These are phyloP conservation scores for Suillus discolor DNA, from an alignment of 768 basidiomycete genomes.

Conservation along the genomic window DNA sequence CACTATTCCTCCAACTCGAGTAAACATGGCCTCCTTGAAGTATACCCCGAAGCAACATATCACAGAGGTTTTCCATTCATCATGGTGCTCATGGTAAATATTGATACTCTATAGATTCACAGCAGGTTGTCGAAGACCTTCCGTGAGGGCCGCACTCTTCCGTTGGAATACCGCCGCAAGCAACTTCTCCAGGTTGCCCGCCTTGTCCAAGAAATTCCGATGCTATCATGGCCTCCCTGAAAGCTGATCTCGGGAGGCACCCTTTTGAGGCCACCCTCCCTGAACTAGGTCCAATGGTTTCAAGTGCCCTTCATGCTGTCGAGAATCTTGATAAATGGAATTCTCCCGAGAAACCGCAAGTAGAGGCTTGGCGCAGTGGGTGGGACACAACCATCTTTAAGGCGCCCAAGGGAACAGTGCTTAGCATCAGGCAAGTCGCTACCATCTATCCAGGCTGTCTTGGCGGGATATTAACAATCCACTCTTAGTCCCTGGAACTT, in stretches of 20 bases:
- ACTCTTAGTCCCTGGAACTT: constrained; percentile 62
- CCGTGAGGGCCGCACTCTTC: constrained; percentile 42
- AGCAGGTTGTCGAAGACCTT: constrained; percentile 44
- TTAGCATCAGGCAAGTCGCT: constrained; percentile 52
- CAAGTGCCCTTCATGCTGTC: constrained; percentile 42
- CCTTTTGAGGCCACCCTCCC: constrained; percentile 17
- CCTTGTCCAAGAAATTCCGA: constrained; percentile 61
- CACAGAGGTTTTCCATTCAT: constrained; percentile 1
- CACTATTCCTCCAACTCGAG: too few species aligned
- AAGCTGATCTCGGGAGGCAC: constrained; percentile 31
- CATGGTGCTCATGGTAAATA: not conserved
- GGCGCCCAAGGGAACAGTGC: constrained; percentile 57
- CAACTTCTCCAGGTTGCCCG: constrained; percentile 62
- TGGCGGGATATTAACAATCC: not conserved
- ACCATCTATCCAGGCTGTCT: not conserved
- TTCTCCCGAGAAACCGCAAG: constrained; percentile 38
- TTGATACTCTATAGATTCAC: constrained; percentile 22
- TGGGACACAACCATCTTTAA: constrained; percentile 54
- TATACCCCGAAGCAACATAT: not conserved
- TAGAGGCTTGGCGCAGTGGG: constrained; percentile 41
- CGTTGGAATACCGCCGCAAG: constrained; percentile 54
- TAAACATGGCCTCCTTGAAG: constrained; percentile 1
- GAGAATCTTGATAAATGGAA: constrained; percentile 58
- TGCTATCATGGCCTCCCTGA: constrained; percentile 44
- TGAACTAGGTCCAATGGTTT: constrained; percentile 35